Base-by-base conservation (phyloP, 2,329 filamentous ascomycete genomes). In the Aspergillus fumigatiaffinis region DNA sequence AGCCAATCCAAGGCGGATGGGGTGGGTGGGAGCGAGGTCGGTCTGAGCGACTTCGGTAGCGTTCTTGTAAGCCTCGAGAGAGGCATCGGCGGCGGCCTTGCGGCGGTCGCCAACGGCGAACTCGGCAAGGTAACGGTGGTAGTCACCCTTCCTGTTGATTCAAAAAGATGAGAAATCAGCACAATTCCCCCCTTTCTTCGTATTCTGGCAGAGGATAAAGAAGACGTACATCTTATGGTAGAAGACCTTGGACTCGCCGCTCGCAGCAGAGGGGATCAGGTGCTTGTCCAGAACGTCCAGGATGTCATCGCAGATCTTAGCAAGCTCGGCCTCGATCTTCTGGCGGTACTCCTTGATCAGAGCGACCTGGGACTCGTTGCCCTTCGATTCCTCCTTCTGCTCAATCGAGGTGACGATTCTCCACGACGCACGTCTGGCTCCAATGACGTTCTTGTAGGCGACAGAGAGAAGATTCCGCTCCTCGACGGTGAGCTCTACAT, bases 371-470 rank as follows among this genome's bases (percentile, higher is more conserved):
- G 87, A 85, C 70, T 91, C 89, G 80, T 93, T 95, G 84, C 92
- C 92, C 89, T 97, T 97, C 76, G 91, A 94, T 84, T 97, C 93
- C 84, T 97, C 93, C 87, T 97, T 97, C 83, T 97, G 93, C 86
- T 97, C 93, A 75, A 97, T 97, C 71, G 92, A 96, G 76, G 92
- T 94, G 74, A 97, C 90, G 78, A 97, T 97, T 85, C 92, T 91
- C 92, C 92, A 97, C 66, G 92, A 97, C 66, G 92, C 92, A 87
- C 92, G 92, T 78, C 92, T 90, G 71, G 92, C 90, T 78, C 92
- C 92, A 75, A 97, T 94, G 77, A 97, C 92, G 82, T 97, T 97
- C 89, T 97, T 97, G 88, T 97, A 97, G 79, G 92, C 92, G 76
- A 97, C 92, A 60, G 92, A 96, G 62, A 97, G 87, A 65, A 97